Evolutionary conservation across 2,329 filamentous ascomycete species (phyloP).

Genomic region (Pseudocercospora fuligena): DNA sequence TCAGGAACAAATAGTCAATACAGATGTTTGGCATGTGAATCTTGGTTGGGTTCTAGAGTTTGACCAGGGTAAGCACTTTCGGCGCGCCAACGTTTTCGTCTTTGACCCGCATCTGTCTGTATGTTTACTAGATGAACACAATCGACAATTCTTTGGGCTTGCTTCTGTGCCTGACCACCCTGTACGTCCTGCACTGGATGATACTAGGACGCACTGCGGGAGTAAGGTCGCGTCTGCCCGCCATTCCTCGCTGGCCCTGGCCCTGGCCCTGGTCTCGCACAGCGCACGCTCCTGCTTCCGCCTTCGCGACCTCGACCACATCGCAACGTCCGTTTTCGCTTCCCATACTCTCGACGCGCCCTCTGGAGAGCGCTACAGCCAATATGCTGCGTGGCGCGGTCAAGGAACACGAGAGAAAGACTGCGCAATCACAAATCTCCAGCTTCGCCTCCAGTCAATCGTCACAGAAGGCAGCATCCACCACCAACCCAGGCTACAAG

Average conservation of each 20-base stretch:
- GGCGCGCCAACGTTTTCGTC: background rate
- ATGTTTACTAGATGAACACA: slow-evolving; percentile 3
- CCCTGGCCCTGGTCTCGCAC: slow-evolving; percentile 24
- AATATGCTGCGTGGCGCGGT: slow-evolving; percentile 50
- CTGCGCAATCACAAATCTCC: slow-evolving; percentile 39
- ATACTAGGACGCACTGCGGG: slow-evolving; percentile 33
- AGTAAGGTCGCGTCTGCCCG: slow-evolving; percentile 35
- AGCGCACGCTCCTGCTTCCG: slow-evolving; percentile 16
- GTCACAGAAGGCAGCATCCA: slow-evolving; percentile 48
- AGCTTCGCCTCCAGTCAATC: slow-evolving; percentile 60
- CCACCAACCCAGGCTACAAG: slow-evolving; percentile 33
- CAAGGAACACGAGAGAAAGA: slow-evolving; percentile 45
- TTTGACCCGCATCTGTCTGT: background rate
- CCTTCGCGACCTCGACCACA: slow-evolving; percentile 23
- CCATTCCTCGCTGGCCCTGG: slow-evolving; percentile 31
- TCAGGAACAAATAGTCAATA: background rate
- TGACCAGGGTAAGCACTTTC: background rate
- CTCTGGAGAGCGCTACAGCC: slow-evolving; percentile 7
- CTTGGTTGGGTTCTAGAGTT: background rate
- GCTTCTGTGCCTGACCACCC: slow-evolving; percentile 20
- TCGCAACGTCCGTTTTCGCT: slow-evolving; percentile 8
- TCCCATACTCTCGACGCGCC: slow-evolving; percentile 16
- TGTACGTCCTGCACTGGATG: slow-evolving; percentile 36
- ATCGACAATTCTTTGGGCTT: slow-evolving; percentile 16
- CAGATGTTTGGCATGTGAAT: background rate